Evolutionary conservation across 2,329 filamentous ascomycete species (phyloP).

Genomic region (Colletotrichum australisinense): DNA sequence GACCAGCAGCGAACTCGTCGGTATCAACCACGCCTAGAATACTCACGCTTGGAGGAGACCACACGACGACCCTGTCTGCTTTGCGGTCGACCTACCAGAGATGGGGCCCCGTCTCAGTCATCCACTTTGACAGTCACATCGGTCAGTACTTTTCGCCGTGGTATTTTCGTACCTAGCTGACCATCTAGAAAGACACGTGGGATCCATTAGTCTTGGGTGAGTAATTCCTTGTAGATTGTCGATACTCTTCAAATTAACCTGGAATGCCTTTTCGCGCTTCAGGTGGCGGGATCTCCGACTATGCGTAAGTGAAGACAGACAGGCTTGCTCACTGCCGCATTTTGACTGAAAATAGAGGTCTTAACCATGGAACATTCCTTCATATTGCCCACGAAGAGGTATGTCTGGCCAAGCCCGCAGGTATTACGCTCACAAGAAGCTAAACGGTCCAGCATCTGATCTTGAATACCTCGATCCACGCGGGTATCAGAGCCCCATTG

Average conservation of each 20-base stretch:
- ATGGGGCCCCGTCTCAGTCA: conserved; percentile 70
- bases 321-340: neutral
- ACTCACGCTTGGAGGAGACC: conserved; percentile 73
- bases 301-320: conserved; percentile 56
- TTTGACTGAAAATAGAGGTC: conserved; percentile 47
- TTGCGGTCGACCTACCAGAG: conserved; percentile 67
- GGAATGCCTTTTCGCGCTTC: neutral
- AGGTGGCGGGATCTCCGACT: conserved; percentile 69
- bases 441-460: conserved; percentile 56
- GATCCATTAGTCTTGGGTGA: conserved; percentile 69
- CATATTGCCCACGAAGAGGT: conserved; percentile 71
- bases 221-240: neutral
- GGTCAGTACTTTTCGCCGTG: conserved; percentile 45
- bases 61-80: conserved; percentile 72
- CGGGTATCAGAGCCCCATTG: conserved; percentile 69
- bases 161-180: conserved; percentile 29
- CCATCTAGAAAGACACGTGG: conserved; percentile 70
- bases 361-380: conserved; percentile 72
- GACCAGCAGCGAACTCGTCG: conserved; percentile 53
- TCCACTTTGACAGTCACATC: conserved; percentile 76
- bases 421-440: neutral
- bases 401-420: neutral
- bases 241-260: conserved; percentile 8
- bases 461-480: conserved; percentile 68
- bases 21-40: conserved; percentile 61